Conservation (phyloP, 257 asterid genomes). For the Schizonepeta tenuifolia region DNA sequence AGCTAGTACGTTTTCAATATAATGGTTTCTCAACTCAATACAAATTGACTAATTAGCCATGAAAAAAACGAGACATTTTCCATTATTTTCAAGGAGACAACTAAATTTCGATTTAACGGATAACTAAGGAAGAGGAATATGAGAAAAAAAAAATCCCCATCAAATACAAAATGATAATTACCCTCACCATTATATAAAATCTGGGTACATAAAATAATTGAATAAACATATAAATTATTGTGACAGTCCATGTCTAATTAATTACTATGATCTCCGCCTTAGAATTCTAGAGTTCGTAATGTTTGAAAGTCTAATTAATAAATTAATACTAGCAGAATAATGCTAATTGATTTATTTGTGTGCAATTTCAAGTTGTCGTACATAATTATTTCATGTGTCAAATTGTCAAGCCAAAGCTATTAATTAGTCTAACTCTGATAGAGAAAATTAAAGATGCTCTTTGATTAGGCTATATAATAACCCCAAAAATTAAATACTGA, state of each 20-base stretch:
- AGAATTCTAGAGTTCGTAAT: slow-evolving; percentile 11
- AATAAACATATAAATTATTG: not conserved
- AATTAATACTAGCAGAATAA: slow-evolving; percentile 23
- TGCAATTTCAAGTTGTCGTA: not conserved
- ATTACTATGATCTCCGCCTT: not conserved
- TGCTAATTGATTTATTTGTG: not conserved
- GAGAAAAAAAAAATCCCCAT: too few species aligned
- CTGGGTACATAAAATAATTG: not conserved
- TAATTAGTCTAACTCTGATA: not conserved
- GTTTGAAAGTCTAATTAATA: not conserved
- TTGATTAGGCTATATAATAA: not conserved
- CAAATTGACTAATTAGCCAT: too few species aligned
- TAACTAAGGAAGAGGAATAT: too few species aligned
- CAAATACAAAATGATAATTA: too few species aligned
- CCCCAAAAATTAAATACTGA: not conserved
- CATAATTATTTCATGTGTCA: not conserved
- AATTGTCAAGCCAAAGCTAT: slow-evolving; percentile 20
- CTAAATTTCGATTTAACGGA: too few species aligned
- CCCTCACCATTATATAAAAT: not conserved
- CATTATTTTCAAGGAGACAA: too few species aligned
- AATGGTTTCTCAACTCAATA: too few species aligned
- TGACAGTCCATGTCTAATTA: not conserved
- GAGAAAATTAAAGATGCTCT: not conserved
- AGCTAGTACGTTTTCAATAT: too few species aligned
- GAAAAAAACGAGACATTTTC: too few species aligned